Conservation (phyloP, 805 yeast species). For the Candida jianshihensis region DNA sequence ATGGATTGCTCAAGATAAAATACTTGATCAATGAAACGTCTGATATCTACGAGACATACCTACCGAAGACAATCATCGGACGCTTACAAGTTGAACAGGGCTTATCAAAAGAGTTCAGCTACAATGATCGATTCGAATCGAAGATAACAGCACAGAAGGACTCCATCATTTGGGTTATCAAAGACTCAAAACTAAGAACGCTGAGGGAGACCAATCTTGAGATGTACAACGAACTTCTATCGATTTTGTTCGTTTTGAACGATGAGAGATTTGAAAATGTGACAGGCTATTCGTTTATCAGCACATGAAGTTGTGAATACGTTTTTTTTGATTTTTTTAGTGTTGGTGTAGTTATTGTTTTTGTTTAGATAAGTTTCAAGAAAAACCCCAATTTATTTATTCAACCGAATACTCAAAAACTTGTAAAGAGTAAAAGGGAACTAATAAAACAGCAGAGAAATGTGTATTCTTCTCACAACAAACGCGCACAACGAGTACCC, state of each 20-base stretch:
- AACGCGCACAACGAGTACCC: slow-evolving; percentile 69
- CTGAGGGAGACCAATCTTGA: slow-evolving; percentile 43
- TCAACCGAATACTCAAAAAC: neutral
- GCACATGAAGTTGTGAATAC: slow-evolving; percentile 40
- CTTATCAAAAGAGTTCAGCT: slow-evolving; percentile 17
- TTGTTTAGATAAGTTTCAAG: too few relatives aligned
- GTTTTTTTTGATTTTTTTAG: too few relatives aligned
- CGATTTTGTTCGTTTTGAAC: slow-evolving; percentile 53
- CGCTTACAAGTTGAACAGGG: slow-evolving; percentile 19
- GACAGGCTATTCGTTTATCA: slow-evolving; percentile 67
- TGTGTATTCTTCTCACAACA: slow-evolving; percentile 78
- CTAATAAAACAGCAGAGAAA: slow-evolving; percentile 20
- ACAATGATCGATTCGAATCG: slow-evolving; percentile 34
- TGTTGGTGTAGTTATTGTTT: too few relatives aligned
- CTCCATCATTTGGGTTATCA: slow-evolving; percentile 63
- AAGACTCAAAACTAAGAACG: slow-evolving; percentile 35
- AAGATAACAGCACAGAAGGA: slow-evolving; percentile 52
- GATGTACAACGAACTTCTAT: slow-evolving; percentile 56
- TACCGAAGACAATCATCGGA: slow-evolving; percentile 54
- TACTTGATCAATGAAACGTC: slow-evolving; percentile 33
- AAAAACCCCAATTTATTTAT: too few relatives aligned
- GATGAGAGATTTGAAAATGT: slow-evolving; percentile 69
- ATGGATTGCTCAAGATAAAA: slow-evolving; percentile 46
- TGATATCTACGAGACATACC: slow-evolving; percentile 35
- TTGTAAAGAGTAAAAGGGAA: neutral